These are phyloP conservation scores for Oxytropis ochrocephala DNA, from an alignment of 306 rosid species.

Conservation along the genomic window DNA sequence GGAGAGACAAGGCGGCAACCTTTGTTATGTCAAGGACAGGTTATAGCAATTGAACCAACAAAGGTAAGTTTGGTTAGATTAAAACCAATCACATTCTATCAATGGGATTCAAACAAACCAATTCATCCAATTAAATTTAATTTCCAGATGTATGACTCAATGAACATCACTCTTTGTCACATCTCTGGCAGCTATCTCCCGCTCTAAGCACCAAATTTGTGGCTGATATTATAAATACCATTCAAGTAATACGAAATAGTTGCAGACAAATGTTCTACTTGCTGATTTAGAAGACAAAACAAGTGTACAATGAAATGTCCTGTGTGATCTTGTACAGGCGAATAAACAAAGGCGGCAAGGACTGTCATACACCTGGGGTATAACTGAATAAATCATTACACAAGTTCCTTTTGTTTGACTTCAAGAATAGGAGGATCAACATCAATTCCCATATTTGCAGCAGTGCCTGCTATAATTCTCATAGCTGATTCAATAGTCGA, in stretches of 20 bases:
- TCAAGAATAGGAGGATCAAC: constrained; percentile 90
- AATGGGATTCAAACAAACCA: neutral
- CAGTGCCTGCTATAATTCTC: constrained; percentile 98
- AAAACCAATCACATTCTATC: neutral
- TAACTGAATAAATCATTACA: constrained; percentile 12
- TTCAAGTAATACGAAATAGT: neutral
- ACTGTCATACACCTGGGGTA: neutral
- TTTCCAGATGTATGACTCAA: neutral
- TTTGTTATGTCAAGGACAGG: no score
- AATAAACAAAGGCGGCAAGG: neutral
- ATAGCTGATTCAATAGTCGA: constrained; percentile 77
- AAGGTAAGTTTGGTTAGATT: neutral
- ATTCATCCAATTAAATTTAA: neutral
- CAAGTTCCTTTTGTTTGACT: constrained; percentile 56
- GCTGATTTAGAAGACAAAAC: constrained; percentile 7
- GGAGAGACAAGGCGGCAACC: no score
- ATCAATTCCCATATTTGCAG: constrained; percentile 98
- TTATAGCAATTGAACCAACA: neutral
- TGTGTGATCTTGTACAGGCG: neutral
- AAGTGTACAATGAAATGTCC: constrained; percentile 5
- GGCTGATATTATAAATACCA: neutral
- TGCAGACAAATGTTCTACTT: neutral
- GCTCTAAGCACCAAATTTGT: neutral
- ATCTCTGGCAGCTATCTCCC: neutral
- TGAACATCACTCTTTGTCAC: neutral